A percentile compares a stretch with the other conserved stretches of the same genome.
phyloP scores from a whole-genome alignment of 2,329 filamentous ascomycete genomes.

The Xylaria sp. region DNA sequence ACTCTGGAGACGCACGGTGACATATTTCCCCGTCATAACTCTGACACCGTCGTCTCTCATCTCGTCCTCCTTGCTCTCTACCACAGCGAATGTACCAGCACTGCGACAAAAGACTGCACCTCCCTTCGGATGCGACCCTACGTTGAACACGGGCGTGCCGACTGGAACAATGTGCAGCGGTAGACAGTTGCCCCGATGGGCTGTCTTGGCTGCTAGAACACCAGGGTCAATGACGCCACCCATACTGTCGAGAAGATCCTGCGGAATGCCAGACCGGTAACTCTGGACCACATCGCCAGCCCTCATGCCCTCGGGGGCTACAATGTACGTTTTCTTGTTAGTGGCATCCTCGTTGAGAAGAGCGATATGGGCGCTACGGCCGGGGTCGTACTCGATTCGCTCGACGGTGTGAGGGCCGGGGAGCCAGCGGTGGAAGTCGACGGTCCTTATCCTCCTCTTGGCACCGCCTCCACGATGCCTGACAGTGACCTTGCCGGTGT shows the following conservation, averaged over 20 bases:
- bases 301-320: constrained; percentile 94
- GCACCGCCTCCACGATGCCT: constrained; percentile 92
- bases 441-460: constrained; percentile 89
- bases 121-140: constrained; percentile 79
- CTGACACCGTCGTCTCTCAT: constrained; percentile 68
- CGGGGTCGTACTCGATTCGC: constrained; percentile 95
- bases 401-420: constrained; percentile 90
- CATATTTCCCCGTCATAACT: constrained; percentile 77
- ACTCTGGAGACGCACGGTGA: constrained; percentile 88
- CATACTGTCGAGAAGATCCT: constrained; percentile 89
- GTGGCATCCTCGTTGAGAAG: constrained; percentile 81
- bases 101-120: constrained; percentile 93
- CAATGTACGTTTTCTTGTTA: constrained; percentile 84
- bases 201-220: constrained; percentile 94
- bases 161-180: constrained; percentile 96
- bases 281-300: constrained; percentile 93
- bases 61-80: constrained; percentile 89
- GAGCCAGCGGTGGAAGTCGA: constrained; percentile 85
- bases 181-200: constrained; percentile 92
- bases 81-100: constrained; percentile 89
- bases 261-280: constrained; percentile 88
- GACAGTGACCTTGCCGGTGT: constrained; percentile 85
- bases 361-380: constrained; percentile 92
- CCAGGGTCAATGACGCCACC: constrained; percentile 92
- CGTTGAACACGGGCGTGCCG: constrained; percentile 91